Evolutionary conservation across 2,329 filamentous ascomycete species (phyloP), one percentile per base, ranked within the genome.

Genomic region (Penicillium capsulatum): DNA sequence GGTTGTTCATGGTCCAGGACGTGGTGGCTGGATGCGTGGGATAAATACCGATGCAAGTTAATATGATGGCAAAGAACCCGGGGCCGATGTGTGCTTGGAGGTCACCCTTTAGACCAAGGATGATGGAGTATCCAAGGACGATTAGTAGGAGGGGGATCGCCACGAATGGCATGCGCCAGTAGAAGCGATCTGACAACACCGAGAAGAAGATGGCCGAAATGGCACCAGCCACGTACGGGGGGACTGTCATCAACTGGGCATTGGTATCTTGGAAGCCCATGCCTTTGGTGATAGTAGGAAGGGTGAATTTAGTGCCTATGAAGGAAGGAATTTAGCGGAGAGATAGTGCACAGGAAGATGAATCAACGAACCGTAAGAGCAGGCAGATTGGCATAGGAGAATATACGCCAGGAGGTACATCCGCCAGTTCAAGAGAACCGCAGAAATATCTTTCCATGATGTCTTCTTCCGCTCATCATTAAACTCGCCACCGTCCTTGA

Each of bases 401-500:
- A 64, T 60, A 36, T 60, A 55, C 7, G 64, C 49, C 5, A 52
- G 50, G 9, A 62, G 36, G 37, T 61, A 63, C 16, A 66, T 48
- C 41, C 65, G 58, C 60, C 61, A 66, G 44, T 69, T 66, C n/a
- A 44, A 49, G 16, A 66, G 56, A 7, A 63, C 63, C 6, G 50
- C 48, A 9, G 42, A 48, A 5, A 69, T 52, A 27, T 67, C 61
- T 45, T 60, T 60, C 56, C 54, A 60, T 7, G 63, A 63, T 4
- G 44, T 44, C 15, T 24, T 31, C 16, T 53, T 54, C 7, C 37
- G 39, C 30, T 61, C 50, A 7, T 48, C 53, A 9, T 59, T 50
- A 27, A 46, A 44, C 24, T 40, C 48, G 9, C 49, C 49, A n/a
- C 40, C 53, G 10, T 53, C 55, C 15, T 56, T 60, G 20, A 59